Evolutionary conservation across 2,329 filamentous ascomycete genomes (phyloP).

Genomic region (Verticillium isaacii): DNA sequence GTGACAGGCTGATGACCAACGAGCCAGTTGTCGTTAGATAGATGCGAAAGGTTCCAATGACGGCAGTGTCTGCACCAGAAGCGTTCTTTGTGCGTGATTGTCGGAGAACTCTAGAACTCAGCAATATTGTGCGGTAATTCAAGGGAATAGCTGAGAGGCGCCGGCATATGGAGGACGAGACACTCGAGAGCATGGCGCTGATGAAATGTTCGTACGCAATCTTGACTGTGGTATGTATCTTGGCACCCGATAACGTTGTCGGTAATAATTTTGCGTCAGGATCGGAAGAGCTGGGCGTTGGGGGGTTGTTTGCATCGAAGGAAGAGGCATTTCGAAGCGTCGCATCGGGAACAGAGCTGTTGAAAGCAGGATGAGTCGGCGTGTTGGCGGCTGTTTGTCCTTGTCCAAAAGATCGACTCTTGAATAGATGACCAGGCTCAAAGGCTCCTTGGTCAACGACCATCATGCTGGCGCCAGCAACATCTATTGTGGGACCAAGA

Average conservation of each 20-base stretch:
- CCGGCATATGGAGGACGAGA: constrained; percentile 45
- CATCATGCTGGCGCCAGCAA: constrained; percentile 37
- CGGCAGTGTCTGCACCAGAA: constrained; percentile 5
- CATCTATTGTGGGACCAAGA: constrained; percentile 36
- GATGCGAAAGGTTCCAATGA: constrained; percentile 42
- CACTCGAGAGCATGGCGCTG: constrained; percentile 43
- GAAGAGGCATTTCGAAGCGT: constrained; percentile 25
- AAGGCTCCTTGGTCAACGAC: constrained; percentile 45
- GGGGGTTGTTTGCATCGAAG: constrained; percentile 7
- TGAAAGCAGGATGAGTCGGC: constrained; percentile 41
- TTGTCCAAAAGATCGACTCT: constrained; percentile 26
- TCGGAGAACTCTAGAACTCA: constrained; percentile 20
- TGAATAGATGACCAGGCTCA: constrained; percentile 44
- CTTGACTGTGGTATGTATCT: constrained; percentile 26
- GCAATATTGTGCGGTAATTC: constrained; percentile 47
- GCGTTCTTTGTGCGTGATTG: constrained; percentile 2
- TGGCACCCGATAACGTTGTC: not conserved
- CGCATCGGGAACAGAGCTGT: constrained; percentile 32
- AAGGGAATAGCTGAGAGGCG: constrained; percentile 45
- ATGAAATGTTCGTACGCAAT: constrained; percentile 51
- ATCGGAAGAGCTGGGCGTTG: constrained; percentile 20
- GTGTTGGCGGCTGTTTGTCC: constrained; percentile 28
- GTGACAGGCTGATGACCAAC: constrained; percentile 43
- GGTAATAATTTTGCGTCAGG: constrained; percentile 12
- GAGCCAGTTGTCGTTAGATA: constrained; percentile 53